Percentiles rank a stretch among this genome's conserved stretches.
Conservation (phyloP, 2,329 filamentous ascomycete species). For the Aspergillus eucalypticola region DNA sequence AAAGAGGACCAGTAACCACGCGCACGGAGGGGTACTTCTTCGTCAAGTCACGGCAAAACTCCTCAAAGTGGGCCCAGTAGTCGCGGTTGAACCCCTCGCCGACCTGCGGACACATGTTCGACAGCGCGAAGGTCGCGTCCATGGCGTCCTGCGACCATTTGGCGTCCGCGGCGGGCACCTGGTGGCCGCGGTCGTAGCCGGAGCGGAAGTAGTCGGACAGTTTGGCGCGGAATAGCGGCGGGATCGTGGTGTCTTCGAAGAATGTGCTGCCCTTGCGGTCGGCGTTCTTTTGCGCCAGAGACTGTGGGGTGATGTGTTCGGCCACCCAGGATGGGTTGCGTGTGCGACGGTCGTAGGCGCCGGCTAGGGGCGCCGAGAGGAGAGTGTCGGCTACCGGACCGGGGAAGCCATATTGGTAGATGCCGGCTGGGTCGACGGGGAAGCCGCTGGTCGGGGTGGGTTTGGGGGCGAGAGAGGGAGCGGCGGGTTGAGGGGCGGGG, state of each 20-base stretch:
- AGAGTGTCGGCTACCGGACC: conserved; percentile 85
- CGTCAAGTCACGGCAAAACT: conserved; percentile 87
- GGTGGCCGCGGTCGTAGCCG: conserved; percentile 94
- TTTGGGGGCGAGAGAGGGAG: conserved; percentile 32
- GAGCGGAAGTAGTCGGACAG: conserved; percentile 93
- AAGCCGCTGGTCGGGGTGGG: conserved; percentile 27
- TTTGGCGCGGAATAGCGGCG: conserved; percentile 82
- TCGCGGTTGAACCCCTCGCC: conserved; percentile 98
- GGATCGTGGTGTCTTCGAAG: conserved; percentile 76
- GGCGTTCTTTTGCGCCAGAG: conserved; percentile 70
- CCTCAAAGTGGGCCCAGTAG: conserved; percentile 99
- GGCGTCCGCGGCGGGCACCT: conserved; percentile 92
- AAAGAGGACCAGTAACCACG: conserved; percentile 90
- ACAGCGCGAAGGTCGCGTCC: conserved; percentile 90
- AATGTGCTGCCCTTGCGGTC: conserved; percentile 85
- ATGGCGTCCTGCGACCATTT: conserved; percentile 95
- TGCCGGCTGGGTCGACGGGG: conserved; percentile 71
- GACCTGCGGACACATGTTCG: conserved; percentile 98
- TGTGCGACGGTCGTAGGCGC: conserved; percentile 84
- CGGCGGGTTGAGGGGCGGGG: conserved; percentile 44
- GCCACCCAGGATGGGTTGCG: conserved; percentile 93
- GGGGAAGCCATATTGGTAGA: conserved; percentile 88
- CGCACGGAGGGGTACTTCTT: conserved; percentile 79
- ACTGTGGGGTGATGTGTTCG: conserved; percentile 92
- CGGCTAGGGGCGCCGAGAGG: conserved; percentile 73